Evolutionary conservation across 176 grass and related monocot species (phyloP).

Genomic region (Phyllostachys edulis): DNA sequence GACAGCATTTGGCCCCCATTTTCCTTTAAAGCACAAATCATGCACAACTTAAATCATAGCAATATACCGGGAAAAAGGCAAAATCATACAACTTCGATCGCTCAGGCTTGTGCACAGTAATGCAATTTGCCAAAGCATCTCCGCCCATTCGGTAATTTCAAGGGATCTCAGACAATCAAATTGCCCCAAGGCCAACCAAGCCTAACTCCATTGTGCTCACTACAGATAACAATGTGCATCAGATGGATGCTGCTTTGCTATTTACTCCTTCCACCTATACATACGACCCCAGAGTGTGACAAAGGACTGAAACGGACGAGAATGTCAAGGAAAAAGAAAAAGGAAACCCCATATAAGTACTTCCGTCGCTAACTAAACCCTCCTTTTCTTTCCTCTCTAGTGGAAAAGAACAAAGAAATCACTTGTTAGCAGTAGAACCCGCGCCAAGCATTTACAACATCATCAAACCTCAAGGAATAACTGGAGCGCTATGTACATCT

Average conservation of each 20-base stretch:
- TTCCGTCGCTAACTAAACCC: constrained; percentile 11
- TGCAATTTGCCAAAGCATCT: neutral
- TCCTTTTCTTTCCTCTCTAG: neutral
- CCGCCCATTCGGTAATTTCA: neutral
- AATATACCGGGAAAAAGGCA: neutral
- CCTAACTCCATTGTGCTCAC: neutral
- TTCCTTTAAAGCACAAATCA: neutral
- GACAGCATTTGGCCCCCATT: neutral
- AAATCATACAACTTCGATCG: neutral
- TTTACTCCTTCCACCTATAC: constrained; percentile 18
- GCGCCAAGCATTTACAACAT: constrained; percentile 39
- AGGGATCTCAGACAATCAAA: neutral
- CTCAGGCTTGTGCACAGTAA: neutral
- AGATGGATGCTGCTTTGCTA: constrained; percentile 6
- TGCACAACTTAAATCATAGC: neutral
- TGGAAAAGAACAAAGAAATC: constrained; percentile 37
- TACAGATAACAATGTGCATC: neutral
- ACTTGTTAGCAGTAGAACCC: constrained; percentile 30
- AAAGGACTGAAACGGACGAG: neutral
- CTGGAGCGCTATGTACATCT: constrained; percentile 48
- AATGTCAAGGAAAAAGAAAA: neutral
- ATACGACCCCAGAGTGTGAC: neutral
- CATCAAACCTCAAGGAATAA: constrained; percentile 37
- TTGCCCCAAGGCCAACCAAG: neutral
- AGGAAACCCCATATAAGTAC: neutral